Base-by-base conservation (phyloP, 2,329 filamentous ascomycete genomes). In the Ophiostoma montium region DNA sequence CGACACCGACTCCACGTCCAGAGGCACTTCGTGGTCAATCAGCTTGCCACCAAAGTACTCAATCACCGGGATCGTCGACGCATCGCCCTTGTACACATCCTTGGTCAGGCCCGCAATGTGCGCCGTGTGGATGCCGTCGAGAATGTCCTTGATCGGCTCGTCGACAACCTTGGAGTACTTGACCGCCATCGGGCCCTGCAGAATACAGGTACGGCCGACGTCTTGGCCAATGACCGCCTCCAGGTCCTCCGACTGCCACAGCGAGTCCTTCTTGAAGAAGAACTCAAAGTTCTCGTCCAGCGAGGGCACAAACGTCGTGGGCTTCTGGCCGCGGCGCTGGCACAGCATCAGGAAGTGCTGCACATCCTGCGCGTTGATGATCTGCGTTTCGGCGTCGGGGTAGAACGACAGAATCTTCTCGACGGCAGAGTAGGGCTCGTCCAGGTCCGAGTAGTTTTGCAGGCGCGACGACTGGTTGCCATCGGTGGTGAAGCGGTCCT, bases 231-330 rank as follows among this genome's bases (percentile, higher is more conserved):
- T 89, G 51, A 98, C 89, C 48, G 92, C 92, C 60, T 94, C 90
- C 11, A 98, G 74, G 61, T 98, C 92, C 67, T 98, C 92, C 1
- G 92, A 96, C 68, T 98, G 92, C 92, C 92, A 98, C 8, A 98
- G 76, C 1, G 92, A 98, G 65, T 98, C 92, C 72, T 98, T 98
- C 80, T 98, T 98, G 82, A 98, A 98, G 72, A 87, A 98, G 69
- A 94, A 95, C 63, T 98, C 92, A 57, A 98, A 98, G 63, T 90
- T 95, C 55, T 94, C 88, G 59, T 98, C 92, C 19, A 98, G 75
- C n/a, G 84, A 75, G 5, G 92, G 92, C 30, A 98, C 89, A 63
- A 98, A 98, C 1, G 90, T 92, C 27, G 94, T 86, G 2, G 92
- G 92, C 75, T 98, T 98, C 72, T 98, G 92, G 36, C 83, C 84